phyloP scores from a whole-genome alignment of 345 rosid species.

The Leavenworthia alabamica region DNA sequence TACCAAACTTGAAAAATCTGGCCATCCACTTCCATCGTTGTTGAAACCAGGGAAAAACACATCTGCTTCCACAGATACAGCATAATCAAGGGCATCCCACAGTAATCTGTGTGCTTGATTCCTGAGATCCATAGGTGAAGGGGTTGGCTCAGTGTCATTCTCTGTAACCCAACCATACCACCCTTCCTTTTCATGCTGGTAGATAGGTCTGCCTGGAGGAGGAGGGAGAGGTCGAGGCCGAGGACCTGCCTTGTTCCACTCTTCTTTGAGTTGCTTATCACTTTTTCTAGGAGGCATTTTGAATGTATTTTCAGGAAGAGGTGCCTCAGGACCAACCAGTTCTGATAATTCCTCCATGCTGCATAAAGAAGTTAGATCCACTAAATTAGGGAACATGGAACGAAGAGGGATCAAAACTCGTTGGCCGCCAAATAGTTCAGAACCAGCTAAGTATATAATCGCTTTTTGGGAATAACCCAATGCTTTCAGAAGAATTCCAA shows the following conservation, averaged over 20 bases:
- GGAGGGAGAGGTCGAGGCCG: constrained; percentile 99
- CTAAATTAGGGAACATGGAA: constrained; percentile 72
- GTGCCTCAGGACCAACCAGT: constrained; percentile 76
- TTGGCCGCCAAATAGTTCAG: constrained; percentile 94
- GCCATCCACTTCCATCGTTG: constrained; percentile 80
- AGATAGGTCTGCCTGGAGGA: constrained; percentile 90
- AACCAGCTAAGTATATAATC: constrained; percentile 85
- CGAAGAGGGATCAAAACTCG: constrained; percentile 86
- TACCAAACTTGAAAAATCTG: constrained; percentile 91
- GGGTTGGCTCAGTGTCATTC: constrained; percentile 72
- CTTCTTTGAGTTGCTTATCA: constrained; percentile 62
- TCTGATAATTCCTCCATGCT: constrained; percentile 63
- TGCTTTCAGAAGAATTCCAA: constrained; percentile 84
- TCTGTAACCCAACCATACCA: constrained; percentile 97
- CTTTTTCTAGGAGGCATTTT: constrained; percentile 50
- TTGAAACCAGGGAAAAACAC: constrained; percentile 84
- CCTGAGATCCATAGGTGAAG: constrained; percentile 70
- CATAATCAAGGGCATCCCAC: constrained; percentile 96
- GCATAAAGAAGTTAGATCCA: constrained; percentile 75
- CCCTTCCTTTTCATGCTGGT: constrained; percentile 94
- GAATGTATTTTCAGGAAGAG: constrained; percentile 45
- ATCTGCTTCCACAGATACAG: constrained; percentile 85
- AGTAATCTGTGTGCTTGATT: constrained; percentile 82
- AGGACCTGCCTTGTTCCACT: constrained; percentile 93
- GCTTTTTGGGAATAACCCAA: constrained; percentile 87